Conservation (phyloP, 306 rosid genomes). For the Lupinus albus region DNA sequence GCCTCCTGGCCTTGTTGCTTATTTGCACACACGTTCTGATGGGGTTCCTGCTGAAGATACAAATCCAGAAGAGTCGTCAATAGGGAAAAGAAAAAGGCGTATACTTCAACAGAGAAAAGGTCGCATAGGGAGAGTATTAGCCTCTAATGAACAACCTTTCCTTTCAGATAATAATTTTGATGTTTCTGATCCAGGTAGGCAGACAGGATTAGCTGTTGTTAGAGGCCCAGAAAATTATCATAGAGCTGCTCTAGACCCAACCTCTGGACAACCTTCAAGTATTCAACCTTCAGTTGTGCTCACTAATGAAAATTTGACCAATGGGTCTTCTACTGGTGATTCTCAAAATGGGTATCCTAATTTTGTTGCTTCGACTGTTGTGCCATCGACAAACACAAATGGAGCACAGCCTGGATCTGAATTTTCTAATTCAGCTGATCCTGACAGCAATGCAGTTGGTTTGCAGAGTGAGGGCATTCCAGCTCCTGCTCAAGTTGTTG, state of each 20-base stretch:
- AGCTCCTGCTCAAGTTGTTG: constrained; percentile 99
- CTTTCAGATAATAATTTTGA: constrained; percentile 66
- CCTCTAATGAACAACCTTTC: constrained; percentile 73
- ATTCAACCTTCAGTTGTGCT: constrained; percentile 62
- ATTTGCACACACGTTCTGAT: constrained; percentile 89
- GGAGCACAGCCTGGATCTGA: constrained; percentile 56
- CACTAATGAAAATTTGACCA: constrained; percentile 55
- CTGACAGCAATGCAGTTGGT: constrained; percentile 54
- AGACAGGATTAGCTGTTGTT: constrained; percentile 50
- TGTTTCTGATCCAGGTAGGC: constrained; percentile 64
- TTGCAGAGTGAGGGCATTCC: constrained; percentile 74
- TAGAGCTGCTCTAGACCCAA: constrained; percentile 53
- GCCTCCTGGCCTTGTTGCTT: constrained; percentile 99
- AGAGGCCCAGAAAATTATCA: constrained; percentile 56
- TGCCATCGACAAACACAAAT: constrained; percentile 47
- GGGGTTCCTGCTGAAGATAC: constrained; percentile 64
- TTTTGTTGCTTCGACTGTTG: constrained; percentile 49
- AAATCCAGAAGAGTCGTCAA: constrained; percentile 70
- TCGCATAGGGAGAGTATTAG: constrained; percentile 73
- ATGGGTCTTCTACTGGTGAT: constrained; percentile 54
- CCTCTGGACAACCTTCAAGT: constrained; percentile 57
- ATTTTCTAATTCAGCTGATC: constrained; percentile 55
- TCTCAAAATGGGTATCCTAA: constrained; percentile 55
- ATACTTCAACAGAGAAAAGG: constrained; percentile 87
- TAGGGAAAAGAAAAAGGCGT: constrained; percentile 77